These are phyloP conservation scores for Hysterium pulicare DNA, from an alignment of 2,329 filamentous ascomycete genomes.

Conservation along the genomic window DNA sequence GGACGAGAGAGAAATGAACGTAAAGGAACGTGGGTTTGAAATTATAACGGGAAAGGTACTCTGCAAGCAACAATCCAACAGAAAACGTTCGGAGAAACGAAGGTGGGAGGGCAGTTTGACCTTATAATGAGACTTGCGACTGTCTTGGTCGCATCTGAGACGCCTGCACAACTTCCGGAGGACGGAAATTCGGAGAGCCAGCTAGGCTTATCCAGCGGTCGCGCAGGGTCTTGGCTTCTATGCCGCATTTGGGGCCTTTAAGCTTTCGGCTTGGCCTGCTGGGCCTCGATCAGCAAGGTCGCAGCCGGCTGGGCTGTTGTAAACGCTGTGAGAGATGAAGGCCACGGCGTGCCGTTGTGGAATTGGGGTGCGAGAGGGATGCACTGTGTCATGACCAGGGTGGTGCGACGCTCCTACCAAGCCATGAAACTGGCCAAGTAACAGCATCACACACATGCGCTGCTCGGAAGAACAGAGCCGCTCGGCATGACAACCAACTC, in stretches of 20 bases:
- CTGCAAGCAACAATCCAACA: constrained; percentile 35
- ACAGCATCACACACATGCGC: constrained; percentile 22
- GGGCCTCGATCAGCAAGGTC: constrained; percentile 22
- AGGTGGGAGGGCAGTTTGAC: constrained; percentile 35
- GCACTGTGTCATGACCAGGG: constrained; percentile 35
- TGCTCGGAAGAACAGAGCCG: constrained; percentile 32
- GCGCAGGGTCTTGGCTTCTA: constrained; percentile 30
- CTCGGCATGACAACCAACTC: constrained; percentile 4
- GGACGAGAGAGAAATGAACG: constrained; percentile 35
- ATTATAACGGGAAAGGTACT: constrained; percentile 18
- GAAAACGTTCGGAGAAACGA: constrained; percentile 32
- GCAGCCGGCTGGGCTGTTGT: constrained; percentile 21
- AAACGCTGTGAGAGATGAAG: constrained; percentile 24
- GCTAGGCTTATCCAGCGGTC: constrained; percentile 26
- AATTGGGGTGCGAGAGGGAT: constrained; percentile 21
- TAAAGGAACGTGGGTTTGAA: constrained; percentile 2
- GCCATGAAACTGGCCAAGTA: constrained; percentile 34
- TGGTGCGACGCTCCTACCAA: constrained; percentile 32
- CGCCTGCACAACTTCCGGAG: constrained; percentile 34
- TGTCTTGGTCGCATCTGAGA: constrained; percentile 34
- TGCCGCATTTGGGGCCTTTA: constrained; percentile 27
- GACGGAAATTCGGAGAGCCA: constrained; percentile 32
- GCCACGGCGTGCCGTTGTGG: constrained; percentile 17
- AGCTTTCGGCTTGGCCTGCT: constrained; percentile 30
- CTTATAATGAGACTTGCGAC: constrained; percentile 33